phyloP scores from a whole-genome alignment of 2,329 filamentous ascomycete genomes.

The Curvularia verruculosa region DNA sequence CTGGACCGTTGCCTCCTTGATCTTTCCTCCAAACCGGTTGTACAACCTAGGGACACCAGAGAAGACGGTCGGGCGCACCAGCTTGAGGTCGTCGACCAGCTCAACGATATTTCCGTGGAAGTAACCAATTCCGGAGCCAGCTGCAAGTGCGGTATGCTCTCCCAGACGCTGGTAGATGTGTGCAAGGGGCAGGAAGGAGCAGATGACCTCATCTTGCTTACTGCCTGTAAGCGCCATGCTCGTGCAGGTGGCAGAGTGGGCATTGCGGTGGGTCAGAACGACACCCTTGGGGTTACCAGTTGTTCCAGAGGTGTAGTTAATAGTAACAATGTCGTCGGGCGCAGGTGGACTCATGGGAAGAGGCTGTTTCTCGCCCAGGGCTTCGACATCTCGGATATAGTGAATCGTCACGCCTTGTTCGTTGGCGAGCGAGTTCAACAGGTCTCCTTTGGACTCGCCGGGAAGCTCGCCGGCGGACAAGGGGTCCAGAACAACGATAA shows the following conservation, averaged over 20 bases:
- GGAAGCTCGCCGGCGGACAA: conserved; percentile 78
- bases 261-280: conserved; percentile 79
- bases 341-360: conserved; percentile 73
- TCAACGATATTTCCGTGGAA: conserved; percentile 91
- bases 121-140: conserved; percentile 80
- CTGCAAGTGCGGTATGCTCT: conserved; percentile 76
- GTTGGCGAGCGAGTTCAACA: conserved; percentile 76
- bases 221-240: conserved; percentile 62
- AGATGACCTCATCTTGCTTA: conserved; percentile 66
- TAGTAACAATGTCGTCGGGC: conserved; percentile 80
- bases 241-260: conserved; percentile 72
- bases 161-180: conserved; percentile 90
- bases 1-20: conserved; percentile 79
- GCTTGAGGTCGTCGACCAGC: conserved; percentile 88
- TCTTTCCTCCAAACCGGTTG: conserved; percentile 85
- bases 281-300: conserved; percentile 85
- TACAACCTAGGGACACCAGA: conserved; percentile 89
- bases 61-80: conserved; percentile 81
- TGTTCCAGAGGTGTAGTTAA: conserved; percentile 89
- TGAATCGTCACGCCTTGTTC: conserved; percentile 79
- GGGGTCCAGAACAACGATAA: conserved; percentile 86
- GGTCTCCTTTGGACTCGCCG: conserved; percentile 77
- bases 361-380: conserved; percentile 73
- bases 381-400: conserved; percentile 80
- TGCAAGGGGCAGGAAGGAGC: conserved; percentile 90